phyloP scores from a whole-genome alignment of 345 rosid genomes.

The Populus tremula region DNA sequence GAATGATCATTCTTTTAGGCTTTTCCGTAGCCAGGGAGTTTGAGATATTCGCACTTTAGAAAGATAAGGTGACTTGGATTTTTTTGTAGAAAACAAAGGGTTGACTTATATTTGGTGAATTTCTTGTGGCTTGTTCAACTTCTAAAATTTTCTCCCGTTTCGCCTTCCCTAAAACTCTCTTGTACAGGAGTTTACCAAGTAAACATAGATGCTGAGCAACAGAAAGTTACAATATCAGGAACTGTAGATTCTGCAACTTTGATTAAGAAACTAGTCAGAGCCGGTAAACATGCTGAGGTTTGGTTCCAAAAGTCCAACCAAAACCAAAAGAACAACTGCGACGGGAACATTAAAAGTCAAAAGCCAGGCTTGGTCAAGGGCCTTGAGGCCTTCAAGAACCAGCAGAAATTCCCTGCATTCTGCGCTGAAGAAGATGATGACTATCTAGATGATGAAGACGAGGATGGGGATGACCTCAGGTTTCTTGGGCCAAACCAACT shows the following conservation, averaged over 20 bases:
- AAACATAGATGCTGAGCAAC: conserved; percentile 67
- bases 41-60: neutral
- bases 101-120: neutral
- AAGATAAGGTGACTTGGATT: neutral
- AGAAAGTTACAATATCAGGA: conserved; percentile 71
- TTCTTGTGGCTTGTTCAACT: neutral
- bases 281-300: conserved; percentile 73
- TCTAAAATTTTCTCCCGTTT: conserved; percentile 7
- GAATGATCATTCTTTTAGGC: conserved; percentile 1
- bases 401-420: conserved; percentile 35
- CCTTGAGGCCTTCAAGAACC: conserved; percentile 46
- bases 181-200: conserved; percentile 67
- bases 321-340: conserved; percentile 34
- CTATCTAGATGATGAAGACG: conserved; percentile 32
- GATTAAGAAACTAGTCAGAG: conserved; percentile 67
- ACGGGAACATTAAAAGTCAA: conserved; percentile 42
- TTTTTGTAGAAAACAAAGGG: neutral
- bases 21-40: neutral
- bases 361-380: conserved; percentile 46
- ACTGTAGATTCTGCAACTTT: conserved; percentile 56
- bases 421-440: conserved; percentile 48
- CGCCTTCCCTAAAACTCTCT: neutral
- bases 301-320: conserved; percentile 61
- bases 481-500: conserved; percentile 31
- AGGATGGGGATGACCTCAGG: conserved; percentile 36